phyloP scores from a whole-genome alignment of 176 grass and related monocot species.

The Eremochloa ophiuroides region DNA sequence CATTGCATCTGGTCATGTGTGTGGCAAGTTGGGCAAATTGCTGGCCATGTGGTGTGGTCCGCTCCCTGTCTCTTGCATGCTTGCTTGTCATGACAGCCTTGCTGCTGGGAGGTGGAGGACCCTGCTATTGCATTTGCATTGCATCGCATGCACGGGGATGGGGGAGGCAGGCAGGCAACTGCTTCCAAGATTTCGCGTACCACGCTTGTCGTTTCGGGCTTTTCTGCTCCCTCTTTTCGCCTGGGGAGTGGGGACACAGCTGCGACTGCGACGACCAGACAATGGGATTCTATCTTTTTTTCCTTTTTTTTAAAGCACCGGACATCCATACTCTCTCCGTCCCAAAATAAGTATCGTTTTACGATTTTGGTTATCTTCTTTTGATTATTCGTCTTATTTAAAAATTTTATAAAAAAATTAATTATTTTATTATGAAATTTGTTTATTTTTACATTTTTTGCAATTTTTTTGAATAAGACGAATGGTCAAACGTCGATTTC shows the following conservation, averaged over 20 bases:
- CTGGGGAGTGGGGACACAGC: background rate
- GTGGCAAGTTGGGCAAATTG: background rate
- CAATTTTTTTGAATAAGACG: no score
- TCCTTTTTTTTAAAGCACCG: no score
- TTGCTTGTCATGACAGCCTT: slow-evolving; percentile 29
- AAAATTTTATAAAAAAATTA: no score
- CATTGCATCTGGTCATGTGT: background rate
- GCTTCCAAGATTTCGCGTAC: slow-evolving; percentile 29
- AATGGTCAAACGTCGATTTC: no score
- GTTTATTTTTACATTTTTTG: no score
- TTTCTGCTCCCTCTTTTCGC: background rate
- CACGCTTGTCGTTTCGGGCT: background rate
- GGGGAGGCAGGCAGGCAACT: background rate
- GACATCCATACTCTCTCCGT: no score
- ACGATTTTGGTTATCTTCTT: no score
- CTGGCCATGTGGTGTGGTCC: slow-evolving; percentile 11
- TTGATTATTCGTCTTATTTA: no score
- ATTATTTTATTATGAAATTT: no score
- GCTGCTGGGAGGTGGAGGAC: background rate
- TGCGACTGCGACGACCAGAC: background rate
- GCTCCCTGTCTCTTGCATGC: background rate
- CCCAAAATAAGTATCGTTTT: no score
- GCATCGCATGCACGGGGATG: no score
- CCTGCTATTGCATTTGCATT: background rate
- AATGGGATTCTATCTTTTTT: background rate